Percentiles rank a stretch among this genome's conserved stretches.
Conservation (phyloP, 1,284 basidiomycete genomes). For the Sphagnurus paluster region DNA sequence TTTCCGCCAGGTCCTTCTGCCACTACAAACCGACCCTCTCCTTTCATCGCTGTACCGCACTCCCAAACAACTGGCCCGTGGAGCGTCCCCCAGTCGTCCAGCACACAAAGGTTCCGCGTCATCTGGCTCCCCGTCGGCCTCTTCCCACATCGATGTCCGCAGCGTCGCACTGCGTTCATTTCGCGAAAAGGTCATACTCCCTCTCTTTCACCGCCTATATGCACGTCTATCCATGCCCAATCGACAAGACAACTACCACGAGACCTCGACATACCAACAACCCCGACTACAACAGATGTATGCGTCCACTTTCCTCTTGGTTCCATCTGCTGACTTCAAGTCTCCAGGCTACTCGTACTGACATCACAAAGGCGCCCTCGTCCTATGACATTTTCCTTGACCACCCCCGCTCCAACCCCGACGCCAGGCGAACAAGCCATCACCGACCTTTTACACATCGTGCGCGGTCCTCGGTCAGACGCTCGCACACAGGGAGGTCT, state of each 20-base stretch:
- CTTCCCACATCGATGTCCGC: conserved; percentile 71
- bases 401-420: conserved; percentile 51
- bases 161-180: conserved; percentile 79
- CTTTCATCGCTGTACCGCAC: conserved; percentile 66
- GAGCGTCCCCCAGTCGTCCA: conserved; percentile 56
- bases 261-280: conserved; percentile 52
- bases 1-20: conserved; percentile 69
- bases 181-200: conserved; percentile 76
- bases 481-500: conserved; percentile 31
- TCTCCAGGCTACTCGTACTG: conserved; percentile 74
- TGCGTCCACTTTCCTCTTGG: conserved; percentile 11
- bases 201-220: conserved; percentile 58
- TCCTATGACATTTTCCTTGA: conserved; percentile 52
- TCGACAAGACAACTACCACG: conserved; percentile 52
- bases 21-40: conserved; percentile 73
- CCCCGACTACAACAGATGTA: conserved; percentile 79
- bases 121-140: conserved; percentile 29
- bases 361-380: conserved; percentile 61
- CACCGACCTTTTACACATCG: conserved; percentile 58
- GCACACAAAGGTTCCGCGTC: conserved; percentile 42
- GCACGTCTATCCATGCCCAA: conserved; percentile 50
- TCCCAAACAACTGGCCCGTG: conserved; percentile 53
- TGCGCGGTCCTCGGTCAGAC: conserved; percentile 45
- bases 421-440: conserved; percentile 64
- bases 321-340: background rate